A percentile compares a stretch with the other conserved stretches of the same genome.
Evolutionary conservation across 2,329 filamentous ascomycete genomes (phyloP).

Genomic region (Hortaea werneckii): DNA sequence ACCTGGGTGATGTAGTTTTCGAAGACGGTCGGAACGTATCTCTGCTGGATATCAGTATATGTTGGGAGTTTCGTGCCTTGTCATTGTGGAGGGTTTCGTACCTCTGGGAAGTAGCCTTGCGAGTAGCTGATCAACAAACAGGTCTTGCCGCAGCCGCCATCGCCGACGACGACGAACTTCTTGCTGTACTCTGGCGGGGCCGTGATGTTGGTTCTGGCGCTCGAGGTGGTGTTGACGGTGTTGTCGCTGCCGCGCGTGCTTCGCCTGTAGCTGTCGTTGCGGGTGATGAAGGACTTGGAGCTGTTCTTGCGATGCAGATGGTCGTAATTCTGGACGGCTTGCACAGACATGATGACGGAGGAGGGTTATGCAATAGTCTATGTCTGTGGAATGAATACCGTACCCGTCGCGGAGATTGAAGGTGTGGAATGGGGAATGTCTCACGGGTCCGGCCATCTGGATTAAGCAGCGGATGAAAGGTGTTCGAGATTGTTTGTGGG

Average conservation of each 20-base stretch:
- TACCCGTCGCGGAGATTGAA: too few species aligned
- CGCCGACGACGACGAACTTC: constrained; percentile 97
- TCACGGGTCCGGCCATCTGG: too few species aligned
- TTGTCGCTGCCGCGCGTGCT: constrained; percentile 58
- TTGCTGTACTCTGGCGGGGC: constrained; percentile 91
- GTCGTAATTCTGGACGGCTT: constrained; percentile 40
- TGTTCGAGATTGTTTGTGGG: too few species aligned
- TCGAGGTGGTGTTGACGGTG: constrained; percentile 72
- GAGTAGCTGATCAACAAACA: constrained; percentile 98
- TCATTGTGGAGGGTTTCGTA: constrained; percentile 34
- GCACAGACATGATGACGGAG: constrained; percentile 19
- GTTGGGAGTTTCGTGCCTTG: not conserved
- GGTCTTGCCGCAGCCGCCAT: constrained; percentile 97
- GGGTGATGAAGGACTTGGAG: constrained; percentile 23
- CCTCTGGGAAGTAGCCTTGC: constrained; percentile 98
- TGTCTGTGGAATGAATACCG: too few species aligned
- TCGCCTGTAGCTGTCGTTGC: constrained; percentile 30
- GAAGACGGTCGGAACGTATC: constrained; percentile 99
- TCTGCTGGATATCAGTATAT: constrained; percentile 45
- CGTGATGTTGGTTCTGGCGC: constrained; percentile 72
- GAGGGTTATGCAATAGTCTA: not conserved
- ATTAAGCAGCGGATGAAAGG: too few species aligned
- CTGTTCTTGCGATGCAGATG: constrained; percentile 48
- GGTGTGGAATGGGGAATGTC: too few species aligned
- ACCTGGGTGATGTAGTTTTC: constrained; percentile 99